These are phyloP conservation scores for Silene noctiflora DNA, from an alignment of 179 eudicot species.

Conservation along the genomic window DNA sequence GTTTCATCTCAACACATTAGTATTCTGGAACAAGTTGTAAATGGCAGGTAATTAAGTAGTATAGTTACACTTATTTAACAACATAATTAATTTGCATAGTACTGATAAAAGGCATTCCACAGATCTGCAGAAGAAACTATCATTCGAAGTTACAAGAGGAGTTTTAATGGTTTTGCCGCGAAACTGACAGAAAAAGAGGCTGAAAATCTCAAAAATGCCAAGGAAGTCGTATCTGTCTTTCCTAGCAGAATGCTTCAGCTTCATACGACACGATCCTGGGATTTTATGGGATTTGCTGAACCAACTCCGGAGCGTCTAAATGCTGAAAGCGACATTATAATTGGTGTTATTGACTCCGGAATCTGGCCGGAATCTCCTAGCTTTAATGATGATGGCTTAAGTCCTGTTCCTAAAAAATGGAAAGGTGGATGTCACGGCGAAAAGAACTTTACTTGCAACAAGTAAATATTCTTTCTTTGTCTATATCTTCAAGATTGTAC, in stretches of 20 bases:
- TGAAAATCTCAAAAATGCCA: constrained; percentile 9
- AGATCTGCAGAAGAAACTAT: constrained; percentile 13
- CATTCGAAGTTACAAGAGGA: constrained; percentile 5
- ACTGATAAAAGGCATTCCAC: too few relatives aligned
- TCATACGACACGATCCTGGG: constrained; percentile 85
- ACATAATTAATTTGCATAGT: background rate
- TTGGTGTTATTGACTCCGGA: constrained; percentile 57
- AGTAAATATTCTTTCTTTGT: constrained; percentile 26
- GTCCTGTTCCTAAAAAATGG: constrained; percentile 56
- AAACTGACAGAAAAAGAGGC: constrained; percentile 9
- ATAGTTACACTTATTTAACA: too few relatives aligned
- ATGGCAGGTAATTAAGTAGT: constrained; percentile 15
- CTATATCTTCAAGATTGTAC: background rate
- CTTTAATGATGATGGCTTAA: constrained; percentile 45
- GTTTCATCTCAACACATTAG: constrained; percentile 21
- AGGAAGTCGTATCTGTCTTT: constrained; percentile 59
- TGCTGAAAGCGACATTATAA: constrained; percentile 41
- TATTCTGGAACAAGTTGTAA: constrained; percentile 20
- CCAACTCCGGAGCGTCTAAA: background rate
- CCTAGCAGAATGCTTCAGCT: constrained; percentile 45
- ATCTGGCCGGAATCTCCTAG: constrained; percentile 65
- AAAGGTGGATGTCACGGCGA: constrained; percentile 50
- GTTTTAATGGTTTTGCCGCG: constrained; percentile 19
- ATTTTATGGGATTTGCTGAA: constrained; percentile 52
- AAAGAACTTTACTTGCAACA: constrained; percentile 50